phyloP scores from a whole-genome alignment of 768 basidiomycete species.

The Clitopilus passeckerianus region DNA sequence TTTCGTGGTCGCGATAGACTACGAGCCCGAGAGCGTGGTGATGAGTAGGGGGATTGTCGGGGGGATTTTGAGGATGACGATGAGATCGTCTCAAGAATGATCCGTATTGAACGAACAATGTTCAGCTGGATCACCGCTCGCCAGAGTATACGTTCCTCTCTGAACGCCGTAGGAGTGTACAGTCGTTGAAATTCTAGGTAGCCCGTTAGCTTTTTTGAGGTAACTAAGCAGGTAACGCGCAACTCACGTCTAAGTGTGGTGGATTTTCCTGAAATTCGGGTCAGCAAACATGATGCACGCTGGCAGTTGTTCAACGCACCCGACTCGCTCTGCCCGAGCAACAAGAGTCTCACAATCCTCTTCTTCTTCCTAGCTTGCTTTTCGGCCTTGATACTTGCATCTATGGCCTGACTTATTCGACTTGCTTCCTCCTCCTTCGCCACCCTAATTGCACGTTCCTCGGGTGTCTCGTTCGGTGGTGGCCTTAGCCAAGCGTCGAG shows the following conservation, averaged over 20 bases:
- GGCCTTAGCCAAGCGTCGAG: conserved; percentile 62
- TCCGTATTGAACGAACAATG: conserved; percentile 70
- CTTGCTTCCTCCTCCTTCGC: conserved; percentile 62
- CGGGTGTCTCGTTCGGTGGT: conserved; percentile 61
- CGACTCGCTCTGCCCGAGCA: conserved; percentile 82
- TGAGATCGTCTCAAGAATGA: conserved; percentile 57
- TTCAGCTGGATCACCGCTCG: conserved; percentile 81
- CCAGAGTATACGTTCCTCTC: conserved; percentile 76
- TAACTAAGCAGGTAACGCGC: neutral
- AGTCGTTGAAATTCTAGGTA: conserved; percentile 67
- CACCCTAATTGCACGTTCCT: conserved; percentile 49
- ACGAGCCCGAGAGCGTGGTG: conserved; percentile 27
- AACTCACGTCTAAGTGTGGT: conserved; percentile 76
- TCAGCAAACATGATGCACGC: neutral
- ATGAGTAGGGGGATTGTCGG: conserved; percentile 29
- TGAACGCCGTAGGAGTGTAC: conserved; percentile 71
- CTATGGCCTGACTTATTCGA: conserved; percentile 64
- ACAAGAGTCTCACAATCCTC: conserved; percentile 63
- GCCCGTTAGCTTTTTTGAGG: conserved; percentile 6
- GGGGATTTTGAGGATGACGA: conserved; percentile 25
- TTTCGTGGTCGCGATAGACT: conserved; percentile 26
- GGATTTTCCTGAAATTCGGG: conserved; percentile 54
- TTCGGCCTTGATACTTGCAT: conserved; percentile 67
- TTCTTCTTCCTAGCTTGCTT: conserved; percentile 60
- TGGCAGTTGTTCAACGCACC: conserved; percentile 38